Conservation (phyloP, 768 basidiomycete species). For the Amanita rimosa region DNA sequence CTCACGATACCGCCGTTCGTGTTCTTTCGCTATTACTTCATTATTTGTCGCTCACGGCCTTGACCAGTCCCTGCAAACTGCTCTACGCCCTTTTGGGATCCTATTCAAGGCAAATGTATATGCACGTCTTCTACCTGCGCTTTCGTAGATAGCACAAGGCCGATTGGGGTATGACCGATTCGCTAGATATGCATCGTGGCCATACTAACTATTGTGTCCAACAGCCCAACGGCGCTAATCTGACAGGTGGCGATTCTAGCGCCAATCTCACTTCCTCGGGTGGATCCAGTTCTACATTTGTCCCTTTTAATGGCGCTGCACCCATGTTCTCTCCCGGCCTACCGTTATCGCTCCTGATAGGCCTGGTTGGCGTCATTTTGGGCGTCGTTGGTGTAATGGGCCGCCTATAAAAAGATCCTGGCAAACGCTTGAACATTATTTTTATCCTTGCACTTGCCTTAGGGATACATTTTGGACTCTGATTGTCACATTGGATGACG, state of each 20-base stretch:
- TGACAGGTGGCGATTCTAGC: conserved; percentile 51
- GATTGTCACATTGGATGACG: not conserved
- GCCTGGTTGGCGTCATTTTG: conserved; percentile 23
- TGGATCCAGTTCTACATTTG: conserved; percentile 22
- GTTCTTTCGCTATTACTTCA: not conserved
- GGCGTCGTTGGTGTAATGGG: conserved; percentile 19
- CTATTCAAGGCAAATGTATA: conserved; percentile 50
- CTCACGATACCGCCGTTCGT: conserved; percentile 45
- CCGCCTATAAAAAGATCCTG: not conserved
- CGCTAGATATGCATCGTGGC: not conserved
- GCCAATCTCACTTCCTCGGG: conserved; percentile 11
- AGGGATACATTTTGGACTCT: not conserved
- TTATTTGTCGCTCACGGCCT: not conserved
- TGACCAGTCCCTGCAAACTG: conserved; percentile 53
- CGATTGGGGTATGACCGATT: conserved; percentile 44
- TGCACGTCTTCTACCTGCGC: conserved; percentile 46
- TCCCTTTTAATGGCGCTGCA: conserved; percentile 37
- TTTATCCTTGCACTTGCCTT: not conserved
- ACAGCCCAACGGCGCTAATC: conserved; percentile 57
- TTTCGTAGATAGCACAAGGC: conserved; percentile 51
- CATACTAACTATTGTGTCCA: conserved; percentile 4
- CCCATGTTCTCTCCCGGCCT: conserved; percentile 19
- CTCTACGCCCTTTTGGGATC: conserved; percentile 77
- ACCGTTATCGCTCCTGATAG: conserved; percentile 23
- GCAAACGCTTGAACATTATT: not conserved